These are phyloP conservation scores for Umbelopsis sp. DNA, from an alignment of 192 early-diverging fungal species.

Conservation along the genomic window DNA sequence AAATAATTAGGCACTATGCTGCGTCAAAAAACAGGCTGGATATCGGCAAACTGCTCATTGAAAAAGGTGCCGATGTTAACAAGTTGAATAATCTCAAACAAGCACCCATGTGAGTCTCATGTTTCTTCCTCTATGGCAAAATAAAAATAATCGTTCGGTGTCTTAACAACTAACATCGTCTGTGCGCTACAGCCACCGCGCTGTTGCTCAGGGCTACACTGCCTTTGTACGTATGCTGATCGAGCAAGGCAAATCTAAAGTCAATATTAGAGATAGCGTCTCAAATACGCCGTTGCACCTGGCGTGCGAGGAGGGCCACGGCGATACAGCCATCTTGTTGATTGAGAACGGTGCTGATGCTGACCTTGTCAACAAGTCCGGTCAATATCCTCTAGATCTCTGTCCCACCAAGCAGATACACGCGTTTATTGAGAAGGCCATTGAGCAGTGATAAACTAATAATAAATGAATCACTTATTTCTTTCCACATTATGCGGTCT, in stretches of 20 bases:
- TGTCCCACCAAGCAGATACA: slow-evolving; percentile 32
- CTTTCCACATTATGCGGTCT: not conserved
- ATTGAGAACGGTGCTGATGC: slow-evolving; percentile 55
- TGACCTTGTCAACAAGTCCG: slow-evolving; percentile 50
- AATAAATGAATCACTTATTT: not conserved
- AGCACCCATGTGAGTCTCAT: slow-evolving; percentile 53
- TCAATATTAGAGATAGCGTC: slow-evolving; percentile 49
- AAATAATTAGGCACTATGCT: slow-evolving; percentile 56
- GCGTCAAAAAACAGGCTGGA: slow-evolving; percentile 57
- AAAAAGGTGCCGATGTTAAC: slow-evolving; percentile 52
- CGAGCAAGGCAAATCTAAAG: slow-evolving; percentile 38
- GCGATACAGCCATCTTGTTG: slow-evolving; percentile 51
- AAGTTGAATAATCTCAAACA: slow-evolving; percentile 49
- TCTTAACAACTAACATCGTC: not conserved
- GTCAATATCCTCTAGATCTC: slow-evolving; percentile 53
- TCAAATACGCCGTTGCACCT: slow-evolving; percentile 62
- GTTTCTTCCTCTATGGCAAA: not conserved
- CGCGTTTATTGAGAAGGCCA: slow-evolving; percentile 17
- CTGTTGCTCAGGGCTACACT: slow-evolving; percentile 52
- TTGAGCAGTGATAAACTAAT: slow-evolving; percentile 6
- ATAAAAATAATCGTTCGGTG: not conserved
- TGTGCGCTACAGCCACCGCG: slow-evolving; percentile 48
- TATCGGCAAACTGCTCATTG: slow-evolving; percentile 43
- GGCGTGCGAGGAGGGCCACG: slow-evolving; percentile 65
- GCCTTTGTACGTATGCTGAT: slow-evolving; percentile 49